Conservation (phyloP, 139 green algal species). For the Ostreobium quekettii region DNA sequence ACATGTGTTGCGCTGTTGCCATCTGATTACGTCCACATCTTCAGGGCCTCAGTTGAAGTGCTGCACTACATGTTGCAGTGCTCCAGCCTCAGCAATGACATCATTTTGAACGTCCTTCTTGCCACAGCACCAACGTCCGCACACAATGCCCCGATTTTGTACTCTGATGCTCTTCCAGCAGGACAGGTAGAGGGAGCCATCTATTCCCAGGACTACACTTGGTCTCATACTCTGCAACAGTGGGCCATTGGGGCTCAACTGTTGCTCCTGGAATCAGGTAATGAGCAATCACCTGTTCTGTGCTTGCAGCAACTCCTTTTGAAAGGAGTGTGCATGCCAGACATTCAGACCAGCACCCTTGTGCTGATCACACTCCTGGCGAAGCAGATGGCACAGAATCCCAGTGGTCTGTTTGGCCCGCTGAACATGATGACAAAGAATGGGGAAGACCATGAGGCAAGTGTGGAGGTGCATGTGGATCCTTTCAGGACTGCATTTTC, state of each 20-base stretch:
- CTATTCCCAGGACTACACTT: not conserved
- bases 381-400: slow-evolving; percentile 22
- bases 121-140: slow-evolving; percentile 32
- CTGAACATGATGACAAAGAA: slow-evolving; percentile 9
- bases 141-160: slow-evolving; percentile 17
- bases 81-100: slow-evolving; percentile 48
- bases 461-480: not conserved
- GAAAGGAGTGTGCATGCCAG: slow-evolving; percentile 61
- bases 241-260: slow-evolving; percentile 14
- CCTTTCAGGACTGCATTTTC: not conserved
- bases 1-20: slow-evolving; percentile 61
- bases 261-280: not conserved
- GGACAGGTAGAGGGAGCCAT: not conserved
- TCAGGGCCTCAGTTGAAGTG: slow-evolving; percentile 46
- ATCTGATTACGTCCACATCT: slow-evolving; percentile 62
- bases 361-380: slow-evolving; percentile 35
- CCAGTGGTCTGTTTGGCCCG: slow-evolving; percentile 10
- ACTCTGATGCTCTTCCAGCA: not conserved
- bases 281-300: slow-evolving; percentile 19
- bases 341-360: slow-evolving; percentile 49
- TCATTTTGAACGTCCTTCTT: slow-evolving; percentile 66
- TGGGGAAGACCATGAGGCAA: not conserved
- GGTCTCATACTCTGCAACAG: slow-evolving; percentile 6
- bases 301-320: slow-evolving; percentile 71
- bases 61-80: slow-evolving; percentile 43